Base-by-base conservation (phyloP, 2,329 filamentous ascomycete species). In the Uncinocarpus reesii region DNA sequence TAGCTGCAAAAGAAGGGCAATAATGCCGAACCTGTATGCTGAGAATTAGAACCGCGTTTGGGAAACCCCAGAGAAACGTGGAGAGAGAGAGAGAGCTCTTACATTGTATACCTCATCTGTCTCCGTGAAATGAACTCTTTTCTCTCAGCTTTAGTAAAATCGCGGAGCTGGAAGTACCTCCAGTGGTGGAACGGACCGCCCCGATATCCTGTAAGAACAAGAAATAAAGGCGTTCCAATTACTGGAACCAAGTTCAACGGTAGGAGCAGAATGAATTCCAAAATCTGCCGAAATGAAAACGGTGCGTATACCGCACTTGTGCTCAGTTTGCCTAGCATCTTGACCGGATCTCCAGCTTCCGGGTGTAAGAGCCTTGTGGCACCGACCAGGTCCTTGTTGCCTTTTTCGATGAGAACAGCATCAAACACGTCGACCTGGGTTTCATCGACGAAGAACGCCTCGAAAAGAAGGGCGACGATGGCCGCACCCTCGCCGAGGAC, bases 151-250 rank as follows among this genome's bases (percentile, higher is more conserved):
- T 82, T 87, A 34, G 77, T 77, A 55, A 93, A 73, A 0, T 82
- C 85, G 34, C 81, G 74, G 42, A 98, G 72, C 58, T 88, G 79
- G 62, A 89, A 95, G 73, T 92, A 95, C 50, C 92, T 75, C 72
- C 89, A 92, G 58, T 95, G 89, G 48, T 92, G 83, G 23, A 96
- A 78, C 26, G 90, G 92, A 0, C 92, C 90, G 4, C 87, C 79
- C 21, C 90, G 76, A 40, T 89, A 86, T 1, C 90, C 92, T 0
- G 89, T 95, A 55, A 95, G 76, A 48, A 95, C 67, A 52, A 98
- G 76, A 63, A 95, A 98, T 53, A 92, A 75, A 0, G 86, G 86
- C 0, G 84, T 84, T 13, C 90, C 90, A 11, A 87, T 77, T 40
- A 83, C 79, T 0, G 90, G 90, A 13, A 96, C 78, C 18, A 98